Evolutionary conservation across 129 eudicot genomes (phyloP).

Genomic region (Helianthus tuberosus): DNA sequence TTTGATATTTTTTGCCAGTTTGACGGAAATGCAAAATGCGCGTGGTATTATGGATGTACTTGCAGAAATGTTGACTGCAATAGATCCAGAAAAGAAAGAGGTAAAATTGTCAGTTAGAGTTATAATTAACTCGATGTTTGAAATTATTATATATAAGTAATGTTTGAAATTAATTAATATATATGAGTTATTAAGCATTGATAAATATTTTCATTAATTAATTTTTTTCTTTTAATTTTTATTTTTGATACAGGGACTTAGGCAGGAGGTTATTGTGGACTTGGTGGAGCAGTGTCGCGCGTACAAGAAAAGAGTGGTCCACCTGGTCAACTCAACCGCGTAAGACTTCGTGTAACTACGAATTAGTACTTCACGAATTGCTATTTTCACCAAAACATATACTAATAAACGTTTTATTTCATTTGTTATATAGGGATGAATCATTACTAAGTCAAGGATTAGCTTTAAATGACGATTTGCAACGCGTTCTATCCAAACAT

Average conservation of each 20-base stretch:
- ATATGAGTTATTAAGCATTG: too few relatives aligned
- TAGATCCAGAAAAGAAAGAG: slow-evolving; percentile 84
- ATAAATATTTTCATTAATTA: not conserved
- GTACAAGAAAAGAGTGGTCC: slow-evolving; percentile 94
- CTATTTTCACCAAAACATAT: not conserved
- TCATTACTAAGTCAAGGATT: slow-evolving; percentile 87
- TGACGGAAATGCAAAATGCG: slow-evolving; percentile 95
- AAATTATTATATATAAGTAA: too few relatives aligned
- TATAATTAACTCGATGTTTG: not conserved
- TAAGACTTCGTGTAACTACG: slow-evolving; percentile 53
- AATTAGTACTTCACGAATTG: not conserved
- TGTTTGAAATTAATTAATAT: too few relatives aligned
- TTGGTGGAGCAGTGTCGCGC: slow-evolving; percentile 95
- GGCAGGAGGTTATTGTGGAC: slow-evolving; percentile 90
- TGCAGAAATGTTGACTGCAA: slow-evolving; percentile 89
- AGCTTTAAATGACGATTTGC: slow-evolving; percentile 90
- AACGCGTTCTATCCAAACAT: slow-evolving; percentile 74
- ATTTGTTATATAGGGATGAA: slow-evolving; percentile 64
- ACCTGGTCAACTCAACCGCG: slow-evolving; percentile 97
- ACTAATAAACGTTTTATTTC: not conserved
- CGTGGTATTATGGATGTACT: slow-evolving; percentile 98
- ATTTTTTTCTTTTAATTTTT: not conserved
- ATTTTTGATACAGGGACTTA: slow-evolving; percentile 57
- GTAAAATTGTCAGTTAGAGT: slow-evolving; percentile 33
- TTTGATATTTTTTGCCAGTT: slow-evolving; percentile 38